Evolutionary conservation across 2,329 filamentous ascomycete species (phyloP), one percentile per base, ranked within the genome.

Genomic region (Apiospora malaysiana): DNA sequence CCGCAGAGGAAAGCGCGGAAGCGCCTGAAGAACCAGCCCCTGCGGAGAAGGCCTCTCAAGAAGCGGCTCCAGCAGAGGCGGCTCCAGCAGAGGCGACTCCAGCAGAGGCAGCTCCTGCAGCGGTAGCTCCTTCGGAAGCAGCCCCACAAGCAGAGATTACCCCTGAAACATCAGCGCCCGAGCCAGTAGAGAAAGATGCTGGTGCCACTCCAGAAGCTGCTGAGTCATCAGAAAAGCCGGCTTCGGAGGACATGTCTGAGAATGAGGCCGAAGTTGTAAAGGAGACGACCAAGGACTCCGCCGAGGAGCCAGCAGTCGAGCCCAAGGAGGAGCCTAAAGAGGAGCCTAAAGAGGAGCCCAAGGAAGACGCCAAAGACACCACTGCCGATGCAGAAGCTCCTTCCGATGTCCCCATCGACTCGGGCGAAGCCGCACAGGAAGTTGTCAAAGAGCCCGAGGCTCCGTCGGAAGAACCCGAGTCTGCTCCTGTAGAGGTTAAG

Each of bases 271-370:
- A 32, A 18, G 16, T 65, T 4, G 56, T 47, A 47, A 63, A 45
- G 27, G 68, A 37, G 21, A 32, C 27, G 5, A 47, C 56, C 32
- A 70, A 69, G 37, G 65, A 59, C 43, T 46, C 70, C 6, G 65
- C 12, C 27, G 46, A 37, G 37, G 65, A 67, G 14, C 65, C 70
- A 14, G 45, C 63, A 32, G 37, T 68, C 9, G 70, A 72, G 14
- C 16, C 69, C 4, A 51, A 59, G 16, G 68, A 63, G 8, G 70
- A 72, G 14, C 21, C 66, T 5, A 51, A 66, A 21, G 68, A 63
- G 8, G 70, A 72, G 14, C 21, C 66, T 5, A 51, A 66, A 21
- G 68, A 45, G 10, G 71, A 71, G 25, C 37, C 70, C 21, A 63
- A 63, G 32, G 56, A 40, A 12, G 56, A 40, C 40, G 56, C 21